These are phyloP conservation scores for Kwoniella mangroviensis DNA, from an alignment of 768 basidiomycete genomes.

Conservation along the genomic window DNA sequence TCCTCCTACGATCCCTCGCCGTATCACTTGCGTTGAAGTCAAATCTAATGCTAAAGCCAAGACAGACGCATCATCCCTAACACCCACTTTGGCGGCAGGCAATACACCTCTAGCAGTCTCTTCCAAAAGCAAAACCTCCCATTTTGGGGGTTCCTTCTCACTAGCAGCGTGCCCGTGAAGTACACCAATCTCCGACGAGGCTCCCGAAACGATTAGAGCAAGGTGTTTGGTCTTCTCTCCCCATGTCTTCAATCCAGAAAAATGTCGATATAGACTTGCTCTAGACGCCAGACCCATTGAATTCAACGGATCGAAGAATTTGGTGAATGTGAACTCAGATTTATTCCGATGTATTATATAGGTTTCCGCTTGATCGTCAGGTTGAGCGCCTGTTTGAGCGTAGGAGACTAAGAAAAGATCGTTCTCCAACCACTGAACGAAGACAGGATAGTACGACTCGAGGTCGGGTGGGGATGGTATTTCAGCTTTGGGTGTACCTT, in stretches of 20 bases:
- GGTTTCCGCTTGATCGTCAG: constrained; percentile 55
- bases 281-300: constrained; percentile 55
- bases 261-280: constrained; percentile 43
- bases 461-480: constrained; percentile 50
- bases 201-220: constrained; percentile 51
- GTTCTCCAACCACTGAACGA: constrained; percentile 60
- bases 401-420: constrained; percentile 59
- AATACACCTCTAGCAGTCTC: constrained; percentile 56
- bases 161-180: constrained; percentile 41
- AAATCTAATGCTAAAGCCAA: constrained; percentile 59
- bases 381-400: constrained; percentile 30
- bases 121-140: constrained; percentile 54
- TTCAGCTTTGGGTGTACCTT: constrained; percentile 56
- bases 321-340: constrained; percentile 47
- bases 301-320: constrained; percentile 55
- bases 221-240: constrained; percentile 56
- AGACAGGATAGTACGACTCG: constrained; percentile 30
- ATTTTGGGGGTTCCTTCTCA: constrained; percentile 38
- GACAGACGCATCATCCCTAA: constrained; percentile 54
- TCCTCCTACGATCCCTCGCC: constrained; percentile 54
- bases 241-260: constrained; percentile 54
- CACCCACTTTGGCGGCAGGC: constrained; percentile 50
- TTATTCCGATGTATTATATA: constrained; percentile 53
- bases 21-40: constrained; percentile 44
- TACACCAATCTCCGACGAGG: constrained; percentile 56